phyloP scores from a whole-genome alignment of 306 rosid species.

The Crotalaria pallida region DNA sequence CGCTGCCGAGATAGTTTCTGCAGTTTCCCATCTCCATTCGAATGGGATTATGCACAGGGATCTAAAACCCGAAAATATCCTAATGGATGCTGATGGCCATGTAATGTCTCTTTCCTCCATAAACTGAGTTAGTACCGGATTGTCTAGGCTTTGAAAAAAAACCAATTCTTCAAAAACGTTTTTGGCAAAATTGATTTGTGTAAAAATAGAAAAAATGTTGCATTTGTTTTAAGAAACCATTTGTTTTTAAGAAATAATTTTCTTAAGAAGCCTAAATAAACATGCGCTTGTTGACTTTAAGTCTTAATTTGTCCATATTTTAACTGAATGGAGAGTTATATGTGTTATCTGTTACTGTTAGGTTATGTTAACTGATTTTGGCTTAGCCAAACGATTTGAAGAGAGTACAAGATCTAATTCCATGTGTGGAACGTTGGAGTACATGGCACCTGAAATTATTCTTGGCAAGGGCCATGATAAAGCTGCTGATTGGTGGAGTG shows the following conservation, averaged over 20 bases:
- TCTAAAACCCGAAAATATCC: constrained; percentile 92
- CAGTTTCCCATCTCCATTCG: constrained; percentile 87
- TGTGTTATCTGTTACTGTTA: constrained; percentile 26
- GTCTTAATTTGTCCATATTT: background rate
- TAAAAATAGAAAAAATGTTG: no score
- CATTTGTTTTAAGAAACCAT: no score
- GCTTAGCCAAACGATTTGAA: constrained; percentile 82
- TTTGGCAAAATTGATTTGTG: no score
- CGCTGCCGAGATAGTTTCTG: constrained; percentile 92
- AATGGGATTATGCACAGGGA: constrained; percentile 97
- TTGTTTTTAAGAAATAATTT: no score
- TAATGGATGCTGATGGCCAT: constrained; percentile 89
- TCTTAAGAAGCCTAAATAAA: no score
- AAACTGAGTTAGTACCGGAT: background rate
- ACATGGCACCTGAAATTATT: constrained; percentile 98
- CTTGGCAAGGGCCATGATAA: constrained; percentile 95
- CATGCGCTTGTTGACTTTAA: background rate
- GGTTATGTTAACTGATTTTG: constrained; percentile 98
- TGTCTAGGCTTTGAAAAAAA: no score
- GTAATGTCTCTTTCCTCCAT: constrained; percentile 40
- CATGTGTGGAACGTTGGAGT: constrained; percentile 87
- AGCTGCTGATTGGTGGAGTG: constrained; percentile 99
- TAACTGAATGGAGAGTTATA: constrained; percentile 26
- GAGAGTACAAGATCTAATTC: constrained; percentile 84
- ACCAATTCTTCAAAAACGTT: no score